Base-by-base conservation (phyloP, 306 rosid genomes). In the Trifolium repens region DNA sequence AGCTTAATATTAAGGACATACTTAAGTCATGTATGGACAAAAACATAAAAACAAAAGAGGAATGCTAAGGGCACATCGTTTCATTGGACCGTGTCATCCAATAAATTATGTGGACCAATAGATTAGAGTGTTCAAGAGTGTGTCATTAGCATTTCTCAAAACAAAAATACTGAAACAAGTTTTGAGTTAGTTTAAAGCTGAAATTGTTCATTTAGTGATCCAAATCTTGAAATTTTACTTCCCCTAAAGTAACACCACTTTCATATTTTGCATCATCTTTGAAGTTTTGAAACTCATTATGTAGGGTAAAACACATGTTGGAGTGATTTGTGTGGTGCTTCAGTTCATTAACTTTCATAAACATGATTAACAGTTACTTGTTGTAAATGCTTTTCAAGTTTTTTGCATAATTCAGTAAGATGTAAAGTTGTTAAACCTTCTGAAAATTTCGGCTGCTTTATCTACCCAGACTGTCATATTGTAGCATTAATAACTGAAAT, bases 401-500 rank as follows among this genome's bases (percentile, higher is more conserved):
- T n/a, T n/a, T n/a, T 30, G 9, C 43, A 49, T 63, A 34, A 32
- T 44, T 44, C 46, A 47, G 49, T 27, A 30, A 30, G 24, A 69
- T 43, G 63, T 80, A 12, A 4, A 22, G 12, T 44, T 24, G 63
- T 64, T 71, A 44, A 15, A 6, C 19, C 13, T 53, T 50, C 39
- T 53, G 39, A 63, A 19, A 42, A 10, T 19, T 63, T 70, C 26
- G 17, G 39, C 55, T 65, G 58, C 22, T 55, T 76, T 71, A 49
- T 44, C 57, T 76, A 72, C n/a, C 46, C 43, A 19, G 40, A 26
- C 32, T 70, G 39, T 34, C 17, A 46, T 71, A 55, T 16, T 8
- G 37, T 24, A 40, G 76, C 76, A 11, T 76, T 46, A 50, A 34
- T 63, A 73, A 65, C 80, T 80, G 75, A 80, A 84, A 74, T 73